Evolutionary conservation across 345 rosid genomes (phyloP).

Genomic region (Rhodamnia rubescens): DNA sequence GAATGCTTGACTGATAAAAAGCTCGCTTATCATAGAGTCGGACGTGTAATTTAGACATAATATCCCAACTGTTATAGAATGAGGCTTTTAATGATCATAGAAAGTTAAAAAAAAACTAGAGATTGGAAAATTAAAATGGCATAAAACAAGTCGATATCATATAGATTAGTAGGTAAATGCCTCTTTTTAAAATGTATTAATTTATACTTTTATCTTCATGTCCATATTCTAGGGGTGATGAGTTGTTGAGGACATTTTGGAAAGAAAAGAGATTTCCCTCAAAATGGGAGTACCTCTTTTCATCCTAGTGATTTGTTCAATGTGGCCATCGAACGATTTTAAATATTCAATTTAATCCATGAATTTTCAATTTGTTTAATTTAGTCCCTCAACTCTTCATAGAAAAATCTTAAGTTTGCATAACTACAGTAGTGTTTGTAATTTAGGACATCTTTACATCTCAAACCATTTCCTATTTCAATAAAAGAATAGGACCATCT

Average conservation of each 20-base stretch:
- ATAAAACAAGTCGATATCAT: no score
- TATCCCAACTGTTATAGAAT: not conserved
- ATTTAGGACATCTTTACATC: not conserved
- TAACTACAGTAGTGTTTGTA: not conserved
- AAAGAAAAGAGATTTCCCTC: not conserved
- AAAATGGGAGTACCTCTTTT: not conserved
- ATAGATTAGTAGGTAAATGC: not conserved
- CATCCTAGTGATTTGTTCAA: not conserved
- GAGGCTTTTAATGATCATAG: not conserved
- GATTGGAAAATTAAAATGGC: not conserved
- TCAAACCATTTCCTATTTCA: not conserved
- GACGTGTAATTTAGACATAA: not conserved
- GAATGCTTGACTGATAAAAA: not conserved
- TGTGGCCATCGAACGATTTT: not conserved
- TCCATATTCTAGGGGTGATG: not conserved
- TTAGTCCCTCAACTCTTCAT: no score
- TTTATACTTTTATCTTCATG: not conserved
- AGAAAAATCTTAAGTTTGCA: not conserved
- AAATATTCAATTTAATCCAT: not conserved
- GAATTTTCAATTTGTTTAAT: not conserved
- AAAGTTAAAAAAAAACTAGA: not conserved
- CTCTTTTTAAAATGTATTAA: not conserved
- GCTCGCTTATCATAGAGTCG: not conserved
- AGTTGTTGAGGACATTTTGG: not conserved
- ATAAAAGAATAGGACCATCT: not conserved